Evolutionary conservation across 306 rosid genomes (phyloP).

Genomic region (barrel medic (Medicago truncatula)): DNA sequence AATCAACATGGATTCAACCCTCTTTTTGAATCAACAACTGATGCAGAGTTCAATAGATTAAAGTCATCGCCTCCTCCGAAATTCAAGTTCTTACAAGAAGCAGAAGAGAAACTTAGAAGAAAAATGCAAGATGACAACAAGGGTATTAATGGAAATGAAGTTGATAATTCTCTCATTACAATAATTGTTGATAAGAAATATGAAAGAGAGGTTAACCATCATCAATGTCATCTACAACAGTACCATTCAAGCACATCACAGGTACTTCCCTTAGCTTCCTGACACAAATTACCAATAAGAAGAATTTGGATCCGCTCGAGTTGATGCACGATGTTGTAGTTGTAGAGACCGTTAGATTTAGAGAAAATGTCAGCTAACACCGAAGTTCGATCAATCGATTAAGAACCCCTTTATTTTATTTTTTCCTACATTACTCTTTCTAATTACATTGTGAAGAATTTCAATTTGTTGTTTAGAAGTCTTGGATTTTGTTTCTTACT

Average conservation of each 20-base stretch:
- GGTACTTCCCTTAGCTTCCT: slow-evolving; percentile 77
- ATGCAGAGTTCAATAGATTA: slow-evolving; percentile 84
- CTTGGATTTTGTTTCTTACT: slow-evolving; percentile 49
- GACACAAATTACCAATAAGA: slow-evolving; percentile 50
- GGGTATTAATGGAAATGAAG: slow-evolving; percentile 55
- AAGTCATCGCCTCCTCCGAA: slow-evolving; percentile 96
- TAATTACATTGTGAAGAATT: slow-evolving; percentile 51
- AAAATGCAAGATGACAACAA: slow-evolving; percentile 54
- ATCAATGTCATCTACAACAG: slow-evolving; percentile 49
- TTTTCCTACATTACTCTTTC: slow-evolving; percentile 34
- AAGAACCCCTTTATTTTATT: slow-evolving; percentile 30
- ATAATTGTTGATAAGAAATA: slow-evolving; percentile 68
- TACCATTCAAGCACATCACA: slow-evolving; percentile 73
- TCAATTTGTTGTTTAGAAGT: slow-evolving; percentile 25
- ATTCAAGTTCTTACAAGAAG: slow-evolving; percentile 91
- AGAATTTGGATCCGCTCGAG: background rate
- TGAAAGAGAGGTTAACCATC: slow-evolving; percentile 54
- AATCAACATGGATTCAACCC: slow-evolving; percentile 72
- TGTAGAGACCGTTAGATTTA: background rate
- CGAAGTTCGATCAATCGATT: slow-evolving; percentile 39
- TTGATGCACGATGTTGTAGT: background rate
- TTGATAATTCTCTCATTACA: slow-evolving; percentile 66
- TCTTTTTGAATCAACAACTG: slow-evolving; percentile 75
- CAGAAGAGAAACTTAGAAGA: slow-evolving; percentile 85
- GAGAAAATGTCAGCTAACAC: slow-evolving; percentile 46